Evolutionary conservation across 2,329 filamentous ascomycete species (phyloP).

Genomic region (Exophiala viscosa): DNA sequence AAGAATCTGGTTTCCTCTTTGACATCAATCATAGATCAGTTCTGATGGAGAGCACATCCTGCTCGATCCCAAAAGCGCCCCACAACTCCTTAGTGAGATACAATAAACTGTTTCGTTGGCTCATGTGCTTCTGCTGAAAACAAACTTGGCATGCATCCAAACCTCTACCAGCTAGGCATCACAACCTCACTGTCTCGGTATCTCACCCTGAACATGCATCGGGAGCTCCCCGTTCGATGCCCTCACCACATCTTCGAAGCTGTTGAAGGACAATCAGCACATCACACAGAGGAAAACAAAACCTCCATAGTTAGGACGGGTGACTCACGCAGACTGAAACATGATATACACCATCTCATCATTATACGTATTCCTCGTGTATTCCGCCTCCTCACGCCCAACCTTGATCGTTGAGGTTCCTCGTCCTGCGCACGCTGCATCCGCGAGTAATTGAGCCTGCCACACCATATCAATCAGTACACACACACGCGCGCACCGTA

Average conservation of each 20-base stretch:
- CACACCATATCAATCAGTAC: too few species aligned
- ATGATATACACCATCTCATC: conserved; percentile 29
- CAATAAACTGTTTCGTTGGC: too few species aligned
- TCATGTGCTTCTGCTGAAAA: neutral
- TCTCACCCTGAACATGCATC: conserved; percentile 23
- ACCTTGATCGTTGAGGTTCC: conserved; percentile 24
- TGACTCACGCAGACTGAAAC: conserved; percentile 24
- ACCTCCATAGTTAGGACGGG: neutral
- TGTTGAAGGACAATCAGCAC: neutral
- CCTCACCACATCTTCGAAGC: conserved; percentile 25
- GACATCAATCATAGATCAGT: neutral
- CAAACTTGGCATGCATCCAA: too few species aligned
- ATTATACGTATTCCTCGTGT: conserved; percentile 24
- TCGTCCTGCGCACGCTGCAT: conserved; percentile 37
- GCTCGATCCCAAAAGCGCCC: too few species aligned
- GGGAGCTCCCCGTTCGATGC: conserved; percentile 23
- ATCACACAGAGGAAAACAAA: neutral
- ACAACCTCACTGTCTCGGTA: conserved; percentile 11
- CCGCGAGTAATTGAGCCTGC: conserved; percentile 39
- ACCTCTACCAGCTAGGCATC: too few species aligned
- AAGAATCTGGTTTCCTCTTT: neutral
- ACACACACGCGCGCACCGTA: too few species aligned
- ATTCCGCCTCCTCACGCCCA: conserved; percentile 20
- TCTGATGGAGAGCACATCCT: too few species aligned
- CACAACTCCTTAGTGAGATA: too few species aligned